phyloP scores from a whole-genome alignment of 495 filamentous ascomycete genomes.

The Xylaria bambusicola region DNA sequence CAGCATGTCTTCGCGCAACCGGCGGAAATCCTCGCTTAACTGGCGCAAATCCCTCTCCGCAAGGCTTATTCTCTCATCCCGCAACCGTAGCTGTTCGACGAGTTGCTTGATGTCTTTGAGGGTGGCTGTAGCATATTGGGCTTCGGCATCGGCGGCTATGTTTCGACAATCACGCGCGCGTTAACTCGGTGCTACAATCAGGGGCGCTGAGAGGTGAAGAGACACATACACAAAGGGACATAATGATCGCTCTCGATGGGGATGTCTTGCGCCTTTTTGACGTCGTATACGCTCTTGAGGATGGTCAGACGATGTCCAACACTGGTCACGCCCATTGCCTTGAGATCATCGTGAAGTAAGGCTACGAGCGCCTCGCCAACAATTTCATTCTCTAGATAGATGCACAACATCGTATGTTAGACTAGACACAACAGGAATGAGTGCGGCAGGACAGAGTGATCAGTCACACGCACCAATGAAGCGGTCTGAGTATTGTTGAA shows the following conservation, averaged over 20 bases:
- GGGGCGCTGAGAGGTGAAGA: background rate
- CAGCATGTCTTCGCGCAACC: constrained; percentile 84
- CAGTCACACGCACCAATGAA: constrained; percentile 67
- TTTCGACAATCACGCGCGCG: constrained; percentile 7
- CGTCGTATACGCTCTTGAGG: constrained; percentile 90
- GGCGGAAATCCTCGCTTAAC: constrained; percentile 80
- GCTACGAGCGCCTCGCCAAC: constrained; percentile 89
- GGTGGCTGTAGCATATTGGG: constrained; percentile 80
- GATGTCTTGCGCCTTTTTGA: constrained; percentile 89
- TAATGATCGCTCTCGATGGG: constrained; percentile 92
- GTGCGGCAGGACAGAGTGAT: background rate
- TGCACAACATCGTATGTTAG: constrained; percentile 30
- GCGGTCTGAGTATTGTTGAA: constrained; percentile 78
- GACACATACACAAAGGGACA: constrained; percentile 80
- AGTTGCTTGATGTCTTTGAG: constrained; percentile 88
- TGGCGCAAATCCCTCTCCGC: constrained; percentile 79
- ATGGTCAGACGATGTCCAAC: constrained; percentile 94
- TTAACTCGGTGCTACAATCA: constrained; percentile 23
- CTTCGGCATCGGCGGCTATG: constrained; percentile 83
- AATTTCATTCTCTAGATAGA: constrained; percentile 78
- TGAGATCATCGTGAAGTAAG: constrained; percentile 87
- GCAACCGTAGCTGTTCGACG: constrained; percentile 79
- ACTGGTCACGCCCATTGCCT: constrained; percentile 88
- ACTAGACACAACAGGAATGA: constrained; percentile 21
- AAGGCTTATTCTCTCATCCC: constrained; percentile 81